Base-by-base conservation (phyloP, 208 protist genomes). In the Crithidia sp. region DNA sequence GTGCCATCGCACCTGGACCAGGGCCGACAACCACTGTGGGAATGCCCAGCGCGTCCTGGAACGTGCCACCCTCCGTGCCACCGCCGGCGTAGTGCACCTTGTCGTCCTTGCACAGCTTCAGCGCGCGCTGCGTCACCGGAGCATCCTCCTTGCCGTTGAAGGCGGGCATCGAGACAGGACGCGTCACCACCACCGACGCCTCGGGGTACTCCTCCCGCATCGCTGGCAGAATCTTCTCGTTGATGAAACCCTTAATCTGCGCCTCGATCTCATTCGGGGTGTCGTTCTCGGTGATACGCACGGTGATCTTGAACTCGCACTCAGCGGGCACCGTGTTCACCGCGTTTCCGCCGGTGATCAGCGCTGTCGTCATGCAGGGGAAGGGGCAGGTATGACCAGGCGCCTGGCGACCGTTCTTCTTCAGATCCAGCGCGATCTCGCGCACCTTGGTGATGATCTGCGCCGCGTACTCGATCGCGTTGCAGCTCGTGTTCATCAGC, bases 241-340 rank as follows among this genome's bases (percentile, higher is more conserved):
- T 58, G 9, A 88, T 58, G 74, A 81, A 85, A 13, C 57, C 57
- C 43, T 76, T 77, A 5, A 91, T 62, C 7, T 50, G 49, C 14
- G 39, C 43, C 49, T 81, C 67, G 28, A 86, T 75, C 13, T 66
- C 74, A 2, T 74, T 9, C 36, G 67, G 49, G 9, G 73, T 80
- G 13, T 79, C 50, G 43, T 39, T 40, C 2, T 82, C 77, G 13
- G 80, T 80, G 36, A 82, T 72, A 39, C 83, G 76, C 56, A 82
- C 63, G 16, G 79, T 80, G 63, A 85, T 77, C 16, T 71, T 43
- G 41, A 88, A 76, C 2, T 54, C 54, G 69, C 83, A 90, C 17
- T 85, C 70, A 5, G 74, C 86, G 3, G 83, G 86, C 52, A 90
- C 83, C 37, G 86, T 88, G 66, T 86, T 88, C n/a, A 79, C 67